Evolutionary conservation across 2,329 filamentous ascomycete genomes (phyloP), one percentile per base, ranked within the genome.

Genomic region (Cryphonectria radicalis): DNA sequence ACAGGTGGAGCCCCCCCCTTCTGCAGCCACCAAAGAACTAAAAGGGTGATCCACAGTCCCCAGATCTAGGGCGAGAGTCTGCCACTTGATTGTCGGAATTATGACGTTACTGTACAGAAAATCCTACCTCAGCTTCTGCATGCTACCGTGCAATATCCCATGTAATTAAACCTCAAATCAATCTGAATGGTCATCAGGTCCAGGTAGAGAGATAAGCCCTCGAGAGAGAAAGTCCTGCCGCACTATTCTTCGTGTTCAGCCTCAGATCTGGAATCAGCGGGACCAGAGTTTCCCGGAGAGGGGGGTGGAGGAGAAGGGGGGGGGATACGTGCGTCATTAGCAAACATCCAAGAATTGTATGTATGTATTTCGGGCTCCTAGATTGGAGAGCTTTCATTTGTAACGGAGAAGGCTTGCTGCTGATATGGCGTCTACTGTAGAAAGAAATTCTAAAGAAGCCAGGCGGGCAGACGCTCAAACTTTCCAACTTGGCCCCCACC

Each of bases 41-140:
- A 40, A 40, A 32, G 32, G 32, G 37, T 32, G 64, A 53, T 14
- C 64, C 64, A 66, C 64, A 42, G 35, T 37, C 64, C 64, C 64
- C 64, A 66, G 64, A 66, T 66, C 46, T 32, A 55, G 32, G n/a
- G 55, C 46, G 32, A 35, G 55, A n/a, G 57, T 11, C 25, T 60
- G 25, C 22, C 46, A n/a, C 42, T 43, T 43, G 42, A 22, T n/a
- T 62, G 59, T 62, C 59, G 11, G 2, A 11, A n/a, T 40, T 40
- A 62, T 62, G 59, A 62, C 59, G 59, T 62, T 40, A n/a, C 32
- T 19, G 3, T 62, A 37, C 28, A 62, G 32, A 62, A 35, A 32
- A 35, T 35, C 22, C 19, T n/a, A 50, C 46, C 46, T 10, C 46
- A 50, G 46, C 46, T 50, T 19, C 32, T 50, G 46, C 7, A n/a